phyloP scores from a whole-genome alignment of 2,329 filamentous ascomycete genomes.

The Phyllosticta ampelicida region DNA sequence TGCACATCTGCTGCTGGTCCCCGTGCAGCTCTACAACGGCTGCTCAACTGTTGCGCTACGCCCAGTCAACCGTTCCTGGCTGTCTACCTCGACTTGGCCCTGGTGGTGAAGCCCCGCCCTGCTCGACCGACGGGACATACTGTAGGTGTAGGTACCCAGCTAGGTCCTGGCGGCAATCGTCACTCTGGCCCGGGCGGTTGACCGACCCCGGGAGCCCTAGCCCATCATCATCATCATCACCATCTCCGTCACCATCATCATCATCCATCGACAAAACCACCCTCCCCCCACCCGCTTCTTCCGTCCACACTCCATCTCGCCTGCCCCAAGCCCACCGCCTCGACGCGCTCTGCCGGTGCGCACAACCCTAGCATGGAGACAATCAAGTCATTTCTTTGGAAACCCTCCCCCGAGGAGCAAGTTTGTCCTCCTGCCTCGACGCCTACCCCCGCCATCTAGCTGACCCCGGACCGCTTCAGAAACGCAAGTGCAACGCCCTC shows the following conservation, averaged over 20 bases:
- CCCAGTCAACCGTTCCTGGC: not conserved
- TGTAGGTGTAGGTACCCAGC: too few relatives aligned
- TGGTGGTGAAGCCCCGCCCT: not conserved
- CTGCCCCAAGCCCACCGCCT: not conserved
- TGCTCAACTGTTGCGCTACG: not conserved
- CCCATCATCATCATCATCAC: too few relatives aligned
- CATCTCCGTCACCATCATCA: too few relatives aligned
- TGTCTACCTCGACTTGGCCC: not conserved
- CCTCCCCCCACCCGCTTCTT: not conserved
- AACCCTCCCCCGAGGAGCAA: conserved; percentile 87
- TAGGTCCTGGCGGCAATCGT: not conserved
- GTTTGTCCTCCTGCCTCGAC: conserved; percentile 38
- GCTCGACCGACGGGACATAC: too few relatives aligned
- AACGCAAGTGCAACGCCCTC: conserved; percentile 88
- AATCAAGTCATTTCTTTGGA: conserved; percentile 75
- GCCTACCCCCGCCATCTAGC: not conserved
- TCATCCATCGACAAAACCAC: not conserved
- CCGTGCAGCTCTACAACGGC: not conserved
- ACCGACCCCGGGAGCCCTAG: not conserved
- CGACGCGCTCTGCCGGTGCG: not conserved
- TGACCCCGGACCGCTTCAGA: conserved; percentile 40
- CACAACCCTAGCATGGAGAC: conserved; percentile 58
- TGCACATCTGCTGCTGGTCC: not conserved
- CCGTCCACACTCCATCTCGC: not conserved
- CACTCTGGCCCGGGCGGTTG: not conserved